Conservation (phyloP, 176 grass and related monocot genomes). For the Oryza glaberrima region DNA sequence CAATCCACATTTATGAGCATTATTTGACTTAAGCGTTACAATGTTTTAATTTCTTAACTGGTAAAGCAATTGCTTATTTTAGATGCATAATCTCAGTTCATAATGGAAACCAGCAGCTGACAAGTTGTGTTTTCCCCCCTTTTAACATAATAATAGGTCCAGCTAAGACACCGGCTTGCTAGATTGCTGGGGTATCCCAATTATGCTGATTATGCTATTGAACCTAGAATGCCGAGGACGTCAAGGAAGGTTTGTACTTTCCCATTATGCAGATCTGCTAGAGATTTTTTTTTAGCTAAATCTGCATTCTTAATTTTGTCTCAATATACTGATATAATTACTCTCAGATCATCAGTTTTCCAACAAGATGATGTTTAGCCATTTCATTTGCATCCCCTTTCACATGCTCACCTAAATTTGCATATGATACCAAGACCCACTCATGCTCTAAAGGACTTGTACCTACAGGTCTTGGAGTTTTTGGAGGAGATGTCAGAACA, state of each 20-base stretch:
- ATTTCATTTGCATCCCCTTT: conserved; percentile 22
- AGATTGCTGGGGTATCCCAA: conserved; percentile 78
- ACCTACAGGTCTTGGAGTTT: conserved; percentile 85
- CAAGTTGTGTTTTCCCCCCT: conserved; percentile 22
- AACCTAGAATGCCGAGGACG: conserved; percentile 75
- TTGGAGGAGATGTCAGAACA: conserved; percentile 85
- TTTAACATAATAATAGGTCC: conserved; percentile 56
- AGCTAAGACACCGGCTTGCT: conserved; percentile 73
- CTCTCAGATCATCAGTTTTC: conserved; percentile 6
- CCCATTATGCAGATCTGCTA: conserved; percentile 21
- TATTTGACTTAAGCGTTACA: neutral
- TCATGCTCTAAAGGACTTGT: conserved; percentile 27
- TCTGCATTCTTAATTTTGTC: conserved; percentile 23
- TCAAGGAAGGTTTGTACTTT: conserved; percentile 78
- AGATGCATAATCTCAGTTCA: conserved; percentile 23
- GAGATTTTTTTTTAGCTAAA: conserved; percentile 14
- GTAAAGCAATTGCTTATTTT: conserved; percentile 13
- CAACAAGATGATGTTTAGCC: conserved; percentile 5
- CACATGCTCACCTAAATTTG: conserved; percentile 27
- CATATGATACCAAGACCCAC: neutral
- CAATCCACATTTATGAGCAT: neutral
- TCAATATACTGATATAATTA: neutral
- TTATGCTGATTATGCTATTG: conserved; percentile 87
- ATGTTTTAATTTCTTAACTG: conserved; percentile 1
- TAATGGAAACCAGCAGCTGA: conserved; percentile 32